Evolutionary conservation across 1,284 basidiomycete genomes (phyloP), one percentile per base, ranked within the genome.

Genomic region (Ceratorhiza oryzae-sativae): DNA sequence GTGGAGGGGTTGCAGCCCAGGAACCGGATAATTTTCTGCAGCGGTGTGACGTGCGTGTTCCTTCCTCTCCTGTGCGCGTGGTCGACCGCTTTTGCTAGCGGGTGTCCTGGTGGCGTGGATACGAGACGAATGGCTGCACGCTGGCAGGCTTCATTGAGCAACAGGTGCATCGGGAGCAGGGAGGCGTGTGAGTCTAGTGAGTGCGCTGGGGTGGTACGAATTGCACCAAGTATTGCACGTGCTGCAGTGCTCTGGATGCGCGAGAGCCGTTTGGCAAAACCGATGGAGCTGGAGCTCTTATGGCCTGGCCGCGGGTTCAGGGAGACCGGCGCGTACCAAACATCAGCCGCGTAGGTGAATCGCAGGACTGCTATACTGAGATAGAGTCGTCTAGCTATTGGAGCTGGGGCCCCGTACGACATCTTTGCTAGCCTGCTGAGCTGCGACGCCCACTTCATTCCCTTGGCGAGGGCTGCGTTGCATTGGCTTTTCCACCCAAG

Each of bases 131-230:
- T 15, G 2, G 39, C 59, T 23, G 59, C 59, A n/a, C 59, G 39
- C 12, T 61, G 59, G 41, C 59, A 61, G 59, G 59, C 39, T n/a
- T 61, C 59, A 39, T 61, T 61, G 20, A 61, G n/a, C 4, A 61
- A 27, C 39, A 45, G 20, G 39, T 42, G 59, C 13, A 61, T 30
- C 5, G 59, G 59, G 20, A 45, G 39, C 4, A 61, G 39, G 39
- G n/a, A 27, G 23, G 59, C 59, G 27, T 45, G 39, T 4, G 42
- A 23, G 39, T 61, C 59, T 6, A 61, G 59, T 13, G 36, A 10
- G 4, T 61, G 34, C 10, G 15, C 27, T 9, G 59, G 59, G 18
- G 59, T 45, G 59, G 59, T 45, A 10, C 59, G 59, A 8, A 61
- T 15, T 8, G 59, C 39, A n/a, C 59, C 59, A 5, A 61, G 20